Evolutionary conservation across 768 basidiomycete genomes (phyloP).

Genomic region (Pulveroboletus sp.): DNA sequence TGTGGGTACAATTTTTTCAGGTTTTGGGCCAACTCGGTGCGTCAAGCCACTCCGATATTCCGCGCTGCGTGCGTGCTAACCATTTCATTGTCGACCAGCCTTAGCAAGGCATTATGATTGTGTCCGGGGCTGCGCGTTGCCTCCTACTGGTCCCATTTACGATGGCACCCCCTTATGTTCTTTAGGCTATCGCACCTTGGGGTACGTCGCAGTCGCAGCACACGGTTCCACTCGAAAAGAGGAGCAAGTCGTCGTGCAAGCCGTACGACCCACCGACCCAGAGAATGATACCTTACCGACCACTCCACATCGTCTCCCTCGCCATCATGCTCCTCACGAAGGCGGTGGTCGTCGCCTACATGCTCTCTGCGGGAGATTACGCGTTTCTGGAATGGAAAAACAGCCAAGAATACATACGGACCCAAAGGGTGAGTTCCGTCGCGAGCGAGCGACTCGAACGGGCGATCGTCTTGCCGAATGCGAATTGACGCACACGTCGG

Average conservation of each 20-base stretch:
- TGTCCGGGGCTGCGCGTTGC: slow-evolving; percentile 5
- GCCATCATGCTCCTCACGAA: slow-evolving; percentile 20
- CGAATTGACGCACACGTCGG: background rate
- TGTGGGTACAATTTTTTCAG: background rate
- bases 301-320: slow-evolving; percentile 12
- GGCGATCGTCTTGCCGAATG: background rate
- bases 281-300: slow-evolving; percentile 16
- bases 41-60: background rate
- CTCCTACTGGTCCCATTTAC: slow-evolving; percentile 2
- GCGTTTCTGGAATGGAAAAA: slow-evolving; percentile 13
- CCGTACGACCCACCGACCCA: background rate
- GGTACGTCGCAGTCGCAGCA: background rate
- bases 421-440: slow-evolving; percentile 15
- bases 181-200: background rate
- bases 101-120: slow-evolving; percentile 3
- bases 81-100: background rate
- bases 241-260: background rate
- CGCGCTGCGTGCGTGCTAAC: background rate
- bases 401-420: slow-evolving; percentile 17
- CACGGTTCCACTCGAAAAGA: background rate
- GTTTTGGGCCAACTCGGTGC: background rate
- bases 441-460: background rate
- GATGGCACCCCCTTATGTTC: background rate
- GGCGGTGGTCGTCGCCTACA: slow-evolving; percentile 13
- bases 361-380: slow-evolving; percentile 19